Base-by-base conservation (phyloP, 2,329 filamentous ascomycete genomes). In the Alternaria arbusti region DNA sequence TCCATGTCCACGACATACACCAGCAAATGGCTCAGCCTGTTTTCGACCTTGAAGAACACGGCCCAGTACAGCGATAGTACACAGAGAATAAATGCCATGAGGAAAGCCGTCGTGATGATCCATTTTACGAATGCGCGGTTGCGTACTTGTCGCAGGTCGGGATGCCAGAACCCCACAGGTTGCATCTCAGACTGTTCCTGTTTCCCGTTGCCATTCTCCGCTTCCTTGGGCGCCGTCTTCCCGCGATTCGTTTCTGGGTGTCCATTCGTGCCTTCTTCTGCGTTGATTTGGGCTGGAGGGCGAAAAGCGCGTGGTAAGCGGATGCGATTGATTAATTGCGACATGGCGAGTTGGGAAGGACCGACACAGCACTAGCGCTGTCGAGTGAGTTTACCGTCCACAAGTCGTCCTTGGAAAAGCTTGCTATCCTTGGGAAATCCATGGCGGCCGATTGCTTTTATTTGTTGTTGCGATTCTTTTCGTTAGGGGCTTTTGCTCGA, bases 1-100 rank as follows among this genome's bases (percentile, higher is more conserved):
- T 91, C 89, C 66, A 90, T 89, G 73, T 90, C 87, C 26, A 91
- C 88, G 2, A 90, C 84, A 64, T 86, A 85, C 9, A 91, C 81
- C 4, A 81, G 3, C 77, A 79, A 17, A 85, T 77, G 56, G 86
- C 87, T 47, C 80, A 75, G 44, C 23, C 74, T 66, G 6, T 70
- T 68, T 11, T 88, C 81, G 0, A 86, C 81, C 13, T 82, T 70
- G 70, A 82, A 87, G 20, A 90, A 84, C 0, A 85, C 84, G 0
- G 80, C 88, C 88, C 88, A 91, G 77, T 87, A 90, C 3, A 90
- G 76, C 0, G 86, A 89, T 0, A 91, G 73, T 5, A 89, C 81
- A 11, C 68, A 79, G 6, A 90, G 75, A 50, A 89, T 86, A 69
- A 88, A 89, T 5, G 81, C 68, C 72, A 86, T 85, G 6, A 90